A percentile compares a stretch with the other conserved stretches of the same genome.
Evolutionary conservation across 805 yeast species (phyloP).

Genomic region (Cyberlindnera petersonii): DNA sequence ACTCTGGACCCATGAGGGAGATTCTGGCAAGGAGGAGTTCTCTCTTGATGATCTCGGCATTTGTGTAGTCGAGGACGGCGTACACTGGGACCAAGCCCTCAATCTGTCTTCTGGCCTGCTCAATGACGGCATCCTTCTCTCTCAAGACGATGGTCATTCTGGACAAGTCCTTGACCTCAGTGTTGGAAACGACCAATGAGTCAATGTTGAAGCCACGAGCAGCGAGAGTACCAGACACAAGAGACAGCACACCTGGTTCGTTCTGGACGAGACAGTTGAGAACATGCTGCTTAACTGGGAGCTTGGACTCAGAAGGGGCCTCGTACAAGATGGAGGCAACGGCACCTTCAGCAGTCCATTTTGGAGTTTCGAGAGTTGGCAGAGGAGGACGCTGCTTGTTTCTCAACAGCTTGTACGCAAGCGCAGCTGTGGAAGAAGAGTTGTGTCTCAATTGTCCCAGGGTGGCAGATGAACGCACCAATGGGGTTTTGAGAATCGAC

Average conservation of each 20-base stretch:
- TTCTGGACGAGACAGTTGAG: constrained; percentile 96
- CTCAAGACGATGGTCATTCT: constrained; percentile 94
- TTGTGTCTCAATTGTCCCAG: constrained; percentile 21
- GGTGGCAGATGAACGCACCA: constrained; percentile 10
- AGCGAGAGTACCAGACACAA: constrained; percentile 92
- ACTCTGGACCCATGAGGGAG: constrained; percentile 95
- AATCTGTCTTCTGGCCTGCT: constrained; percentile 96
- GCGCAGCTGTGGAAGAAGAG: constrained; percentile 81
- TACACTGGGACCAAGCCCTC: constrained; percentile 98
- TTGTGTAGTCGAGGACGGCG: constrained; percentile 92
- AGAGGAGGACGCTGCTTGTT: constrained; percentile 83
- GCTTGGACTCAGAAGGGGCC: constrained; percentile 55
- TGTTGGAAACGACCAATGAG: constrained; percentile 92
- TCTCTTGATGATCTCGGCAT: constrained; percentile 84
- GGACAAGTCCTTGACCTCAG: constrained; percentile 91
- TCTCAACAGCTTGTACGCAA: constrained; percentile 88
- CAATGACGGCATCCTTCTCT: constrained; percentile 94
- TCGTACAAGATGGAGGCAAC: constrained; percentile 94
- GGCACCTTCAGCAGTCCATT: constrained; percentile 95
- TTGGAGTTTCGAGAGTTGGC: constrained; percentile 90
- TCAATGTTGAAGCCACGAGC: constrained; percentile 99
- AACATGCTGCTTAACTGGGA: constrained; percentile 79
- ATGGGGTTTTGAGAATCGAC: constrained; percentile 10
- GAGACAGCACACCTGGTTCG: constrained; percentile 95
- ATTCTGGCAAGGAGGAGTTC: constrained; percentile 90